Base-by-base conservation (phyloP, 202 grass and related monocot species). In the Schoenoplectus triqueter region DNA sequence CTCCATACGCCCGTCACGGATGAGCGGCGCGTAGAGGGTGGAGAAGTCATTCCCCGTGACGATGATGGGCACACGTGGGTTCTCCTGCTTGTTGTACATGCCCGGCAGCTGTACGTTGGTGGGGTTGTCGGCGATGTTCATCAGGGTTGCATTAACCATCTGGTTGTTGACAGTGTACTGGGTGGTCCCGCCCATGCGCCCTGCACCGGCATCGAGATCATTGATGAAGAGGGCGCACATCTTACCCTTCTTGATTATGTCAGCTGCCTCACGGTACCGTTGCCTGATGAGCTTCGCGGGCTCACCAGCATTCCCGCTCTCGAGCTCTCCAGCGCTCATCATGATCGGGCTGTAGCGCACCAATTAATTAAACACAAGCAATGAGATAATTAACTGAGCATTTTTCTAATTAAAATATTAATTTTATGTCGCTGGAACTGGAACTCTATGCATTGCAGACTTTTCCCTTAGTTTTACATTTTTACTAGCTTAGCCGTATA, bases 81-180 rank as follows among this genome's bases (percentile, higher is more conserved):
- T 98, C 2, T 98, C 92, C 89, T 90, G 88, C 88, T 98, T 98
- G 89, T 93, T 98, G 92, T 98, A 98, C 95, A 95, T 92, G 0
- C 95, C 95, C 0, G 95, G 92, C 31, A 98, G 91, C 88, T 98
- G 95, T 72, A 98, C 95, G 55, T 98, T 98, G 83, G 95, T 98
- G 13, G 95, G 95, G 81, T 92, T 95, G 74, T 98, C 95, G 3
- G 95, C 95, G 67, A 98, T 95, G 95, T 98, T 98, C 95, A 98
- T 98, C 4, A 98, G 92, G 0, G 95, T 98, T 17, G 95, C 95
- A 70, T 98, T 98, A 85, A 95, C 95, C 95, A 98, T 98, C 95
- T 98, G 92, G 86, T 95, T 95, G 92, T 98, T 98, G 44, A 98
- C 95, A 0, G 95, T 98, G 90, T 98, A 95, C 85, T 98, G 95